Evolutionary conservation across 75 land plant species (phyloP).

Genomic region (Cunninghamia lanceolata): DNA sequence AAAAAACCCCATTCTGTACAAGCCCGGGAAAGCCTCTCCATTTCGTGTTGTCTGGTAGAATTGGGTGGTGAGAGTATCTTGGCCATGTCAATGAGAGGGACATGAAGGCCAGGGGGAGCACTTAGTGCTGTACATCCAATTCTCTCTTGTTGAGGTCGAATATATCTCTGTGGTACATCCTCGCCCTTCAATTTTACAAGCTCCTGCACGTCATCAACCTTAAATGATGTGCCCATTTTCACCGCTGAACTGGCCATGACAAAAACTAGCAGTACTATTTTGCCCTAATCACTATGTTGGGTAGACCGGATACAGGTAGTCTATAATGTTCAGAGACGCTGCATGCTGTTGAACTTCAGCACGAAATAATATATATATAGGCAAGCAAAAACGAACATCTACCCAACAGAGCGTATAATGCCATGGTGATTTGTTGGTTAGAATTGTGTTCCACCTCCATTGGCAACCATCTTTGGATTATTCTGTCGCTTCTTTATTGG

Average conservation of each 20-base stretch:
- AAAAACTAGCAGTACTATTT: too few relatives aligned
- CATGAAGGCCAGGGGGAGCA: not conserved
- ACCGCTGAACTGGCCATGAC: not conserved
- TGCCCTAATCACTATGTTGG: too few relatives aligned
- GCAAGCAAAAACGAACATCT: too few relatives aligned
- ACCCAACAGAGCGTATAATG: too few relatives aligned
- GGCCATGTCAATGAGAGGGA: conserved; percentile 53
- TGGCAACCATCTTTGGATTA: too few relatives aligned
- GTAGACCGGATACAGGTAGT: too few relatives aligned
- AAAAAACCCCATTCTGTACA: conserved; percentile 31
- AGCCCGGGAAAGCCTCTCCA: conserved; percentile 29
- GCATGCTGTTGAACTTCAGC: too few relatives aligned
- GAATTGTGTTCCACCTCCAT: too few relatives aligned
- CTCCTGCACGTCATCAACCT: conserved; percentile 61
- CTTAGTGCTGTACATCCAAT: conserved; percentile 4
- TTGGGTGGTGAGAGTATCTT: conserved; percentile 8
- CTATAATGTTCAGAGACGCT: too few relatives aligned
- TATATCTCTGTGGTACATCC: conserved; percentile 45
- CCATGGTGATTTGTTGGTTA: too few relatives aligned
- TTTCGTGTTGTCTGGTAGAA: conserved; percentile 15
- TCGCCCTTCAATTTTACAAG: conserved; percentile 25
- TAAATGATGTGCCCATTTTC: not conserved
- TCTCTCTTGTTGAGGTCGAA: conserved; percentile 41
- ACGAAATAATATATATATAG: too few relatives aligned
- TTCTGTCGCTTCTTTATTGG: too few relatives aligned